A percentile compares a stretch with the other conserved stretches of the same genome.
Conservation (phyloP, 306 rosid species). For the Mucuna pruriens region DNA sequence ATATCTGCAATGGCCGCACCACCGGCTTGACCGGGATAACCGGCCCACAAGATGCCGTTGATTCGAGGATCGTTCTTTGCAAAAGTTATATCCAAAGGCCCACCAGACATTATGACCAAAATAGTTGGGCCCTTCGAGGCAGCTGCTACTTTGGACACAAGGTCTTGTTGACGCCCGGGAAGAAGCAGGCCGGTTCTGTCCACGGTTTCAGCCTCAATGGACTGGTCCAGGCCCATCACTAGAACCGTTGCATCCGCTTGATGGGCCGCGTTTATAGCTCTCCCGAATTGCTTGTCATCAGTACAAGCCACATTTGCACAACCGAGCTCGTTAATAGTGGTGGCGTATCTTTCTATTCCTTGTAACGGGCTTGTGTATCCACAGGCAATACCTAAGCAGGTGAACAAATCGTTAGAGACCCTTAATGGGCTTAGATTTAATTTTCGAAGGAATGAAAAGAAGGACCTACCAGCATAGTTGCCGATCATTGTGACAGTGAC, state of each 20-base stretch:
- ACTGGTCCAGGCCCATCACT: constrained; percentile 81
- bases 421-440: neutral
- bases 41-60: constrained; percentile 71
- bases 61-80: constrained; percentile 65
- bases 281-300: constrained; percentile 49
- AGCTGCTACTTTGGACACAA: constrained; percentile 66
- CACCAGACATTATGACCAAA: constrained; percentile 82
- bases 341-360: constrained; percentile 63
- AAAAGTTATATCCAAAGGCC: constrained; percentile 75
- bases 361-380: constrained; percentile 70
- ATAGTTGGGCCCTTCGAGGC: constrained; percentile 71
- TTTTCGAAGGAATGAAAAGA: neutral
- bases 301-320: constrained; percentile 66
- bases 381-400: constrained; percentile 64
- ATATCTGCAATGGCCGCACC: constrained; percentile 81
- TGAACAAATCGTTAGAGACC: neutral
- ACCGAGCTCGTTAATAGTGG: constrained; percentile 57
- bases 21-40: constrained; percentile 89
- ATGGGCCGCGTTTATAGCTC: constrained; percentile 60
- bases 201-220: constrained; percentile 74
- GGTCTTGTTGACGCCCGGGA: constrained; percentile 82
- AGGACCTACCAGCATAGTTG: constrained; percentile 69
- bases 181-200: constrained; percentile 67
- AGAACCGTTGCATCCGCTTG: constrained; percentile 71
- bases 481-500: constrained; percentile 80